These are phyloP conservation scores for Macrocybe gigantea DNA, from an alignment of 768 basidiomycete species.

Conservation along the genomic window DNA sequence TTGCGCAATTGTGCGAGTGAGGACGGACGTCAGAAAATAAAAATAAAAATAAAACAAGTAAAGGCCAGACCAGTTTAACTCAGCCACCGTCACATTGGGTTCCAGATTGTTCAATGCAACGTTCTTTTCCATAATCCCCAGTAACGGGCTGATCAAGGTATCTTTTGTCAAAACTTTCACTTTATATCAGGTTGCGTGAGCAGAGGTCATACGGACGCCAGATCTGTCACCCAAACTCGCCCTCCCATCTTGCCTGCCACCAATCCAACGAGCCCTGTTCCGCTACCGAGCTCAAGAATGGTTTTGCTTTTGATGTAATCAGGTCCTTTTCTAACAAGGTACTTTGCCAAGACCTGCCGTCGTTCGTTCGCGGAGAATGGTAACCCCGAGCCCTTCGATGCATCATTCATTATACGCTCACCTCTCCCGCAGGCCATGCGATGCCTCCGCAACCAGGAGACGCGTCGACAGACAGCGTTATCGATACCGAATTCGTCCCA, in stretches of 20 bases:
- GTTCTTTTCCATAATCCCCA: constrained; percentile 77
- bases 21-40: constrained; percentile 2
- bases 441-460: constrained; percentile 89
- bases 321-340: constrained; percentile 55
- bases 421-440: constrained; percentile 91
- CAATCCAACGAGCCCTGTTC: constrained; percentile 91
- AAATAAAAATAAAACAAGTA: constrained; percentile 9
- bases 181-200: not conserved
- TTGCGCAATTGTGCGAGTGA: constrained; percentile 6
- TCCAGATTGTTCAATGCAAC: constrained; percentile 58
- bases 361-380: constrained; percentile 5
- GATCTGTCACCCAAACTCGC: constrained; percentile 83
- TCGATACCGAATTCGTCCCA: constrained; percentile 24
- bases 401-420: constrained; percentile 23
- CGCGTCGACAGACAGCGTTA: constrained; percentile 66
- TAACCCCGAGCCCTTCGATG: constrained; percentile 6
- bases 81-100: constrained; percentile 47
- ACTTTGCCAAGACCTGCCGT: constrained; percentile 67
- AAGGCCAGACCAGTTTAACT: constrained; percentile 72
- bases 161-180: too few relatives aligned
- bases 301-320: constrained; percentile 45
- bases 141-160: constrained; percentile 49
- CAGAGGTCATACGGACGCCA: constrained; percentile 56
- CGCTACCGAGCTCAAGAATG: constrained; percentile 83
- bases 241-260: constrained; percentile 66